phyloP scores from a whole-genome alignment of 805 yeast species.

The Zygotorulaspora chibaensis region DNA sequence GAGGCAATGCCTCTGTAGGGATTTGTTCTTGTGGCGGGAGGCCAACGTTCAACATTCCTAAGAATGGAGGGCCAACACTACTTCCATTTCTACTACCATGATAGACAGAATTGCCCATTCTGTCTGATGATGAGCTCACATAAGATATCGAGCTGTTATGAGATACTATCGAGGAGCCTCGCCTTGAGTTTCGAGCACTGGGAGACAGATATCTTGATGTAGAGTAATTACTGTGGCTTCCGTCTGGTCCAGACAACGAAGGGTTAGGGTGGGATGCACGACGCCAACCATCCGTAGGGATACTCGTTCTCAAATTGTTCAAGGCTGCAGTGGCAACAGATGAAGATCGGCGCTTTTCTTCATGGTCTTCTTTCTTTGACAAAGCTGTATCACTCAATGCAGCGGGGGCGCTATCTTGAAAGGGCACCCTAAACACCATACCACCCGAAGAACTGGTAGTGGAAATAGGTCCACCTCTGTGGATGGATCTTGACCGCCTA shows the following conservation, averaged over 20 bases:
- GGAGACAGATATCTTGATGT: constrained; percentile 5
- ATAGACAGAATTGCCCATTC: constrained; percentile 30
- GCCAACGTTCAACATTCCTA: constrained; percentile 26
- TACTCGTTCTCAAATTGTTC: constrained; percentile 11
- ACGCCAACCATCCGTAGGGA: constrained; percentile 13
- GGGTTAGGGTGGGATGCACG: constrained; percentile 27
- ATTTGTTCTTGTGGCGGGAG: constrained; percentile 55
- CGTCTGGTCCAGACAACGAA: constrained; percentile 5
- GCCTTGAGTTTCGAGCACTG: constrained; percentile 18
- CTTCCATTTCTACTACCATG: constrained; percentile 27
- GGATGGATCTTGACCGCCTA: constrained; percentile 9
- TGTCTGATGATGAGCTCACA: constrained; percentile 32
- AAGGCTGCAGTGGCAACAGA: constrained; percentile 14
- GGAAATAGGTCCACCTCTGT: constrained; percentile 16
- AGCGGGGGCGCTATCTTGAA: constrained; percentile 45
- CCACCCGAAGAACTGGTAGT: constrained; percentile 34
- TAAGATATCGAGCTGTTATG: constrained; percentile 30
- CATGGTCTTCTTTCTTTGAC: constrained; percentile 8
- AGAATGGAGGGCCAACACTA: constrained; percentile 24
- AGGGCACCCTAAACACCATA: constrained; percentile 59
- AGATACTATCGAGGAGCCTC: constrained; percentile 40
- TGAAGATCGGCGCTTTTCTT: constrained; percentile 23
- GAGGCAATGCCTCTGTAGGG: constrained; percentile 51
- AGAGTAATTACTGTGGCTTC: constrained; percentile 6
- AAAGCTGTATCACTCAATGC: constrained; percentile 14